Conservation (phyloP, 129 eudicot genomes). For the Arctium lappa region DNA sequence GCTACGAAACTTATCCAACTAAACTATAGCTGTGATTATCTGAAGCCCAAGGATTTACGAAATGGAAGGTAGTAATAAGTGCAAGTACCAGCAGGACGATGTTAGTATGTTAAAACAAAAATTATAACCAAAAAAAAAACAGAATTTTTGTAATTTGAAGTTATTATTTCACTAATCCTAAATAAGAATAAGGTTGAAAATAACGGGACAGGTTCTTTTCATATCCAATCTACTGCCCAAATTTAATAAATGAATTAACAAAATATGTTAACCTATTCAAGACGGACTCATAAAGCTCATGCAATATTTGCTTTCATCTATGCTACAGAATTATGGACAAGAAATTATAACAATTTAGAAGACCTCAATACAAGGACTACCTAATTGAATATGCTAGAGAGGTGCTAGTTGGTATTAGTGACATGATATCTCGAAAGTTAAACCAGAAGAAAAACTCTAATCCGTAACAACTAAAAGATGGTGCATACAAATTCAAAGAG, state of each 20-base stretch:
- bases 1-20: too few species aligned
- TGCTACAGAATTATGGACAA: background rate
- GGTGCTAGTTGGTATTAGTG: background rate
- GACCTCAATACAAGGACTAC: background rate
- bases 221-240: background rate
- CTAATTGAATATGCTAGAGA: background rate
- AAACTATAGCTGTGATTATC: background rate
- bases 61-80: background rate
- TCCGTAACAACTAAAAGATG: background rate
- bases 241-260: background rate
- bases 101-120: background rate
- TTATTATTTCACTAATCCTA: background rate
- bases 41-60: background rate
- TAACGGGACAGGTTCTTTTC: background rate
- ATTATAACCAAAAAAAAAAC: background rate
- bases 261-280: background rate
- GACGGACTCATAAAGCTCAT: background rate
- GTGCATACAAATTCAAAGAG: background rate
- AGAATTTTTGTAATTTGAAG: background rate
- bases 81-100: conserved; percentile 3
- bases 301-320: background rate
- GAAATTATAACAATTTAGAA: background rate
- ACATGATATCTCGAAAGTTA: background rate
- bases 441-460: background rate
- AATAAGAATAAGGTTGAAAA: background rate